These are phyloP conservation scores for Starmerella tilneyi DNA, from an alignment of 805 yeast genomes.

Conservation along the genomic window DNA sequence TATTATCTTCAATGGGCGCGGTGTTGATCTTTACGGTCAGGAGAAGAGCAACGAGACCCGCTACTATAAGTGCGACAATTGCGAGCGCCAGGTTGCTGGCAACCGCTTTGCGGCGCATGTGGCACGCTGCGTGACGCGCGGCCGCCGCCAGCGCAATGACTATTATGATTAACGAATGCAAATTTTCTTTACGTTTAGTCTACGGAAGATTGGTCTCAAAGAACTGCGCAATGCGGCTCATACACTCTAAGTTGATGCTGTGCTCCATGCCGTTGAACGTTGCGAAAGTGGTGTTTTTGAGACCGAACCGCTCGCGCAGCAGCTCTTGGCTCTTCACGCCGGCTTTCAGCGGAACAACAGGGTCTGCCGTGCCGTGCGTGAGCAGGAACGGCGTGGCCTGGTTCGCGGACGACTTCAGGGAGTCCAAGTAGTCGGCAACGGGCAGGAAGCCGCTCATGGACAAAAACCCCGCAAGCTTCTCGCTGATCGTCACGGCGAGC, in stretches of 20 bases:
- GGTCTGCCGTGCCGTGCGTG: conserved; percentile 79
- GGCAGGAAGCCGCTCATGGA: conserved; percentile 67
- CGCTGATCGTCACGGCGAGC: conserved; percentile 23
- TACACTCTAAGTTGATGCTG: conserved; percentile 55
- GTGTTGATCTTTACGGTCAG: conserved; percentile 37
- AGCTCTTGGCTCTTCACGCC: conserved; percentile 28
- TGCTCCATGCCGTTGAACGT: conserved; percentile 59
- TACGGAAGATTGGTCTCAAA: conserved; percentile 29
- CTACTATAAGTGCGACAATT: conserved; percentile 70
- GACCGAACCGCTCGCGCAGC: conserved; percentile 36
- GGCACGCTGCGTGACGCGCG: conserved; percentile 75
- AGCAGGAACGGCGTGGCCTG: conserved; percentile 66
- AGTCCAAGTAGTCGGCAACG: conserved; percentile 19
- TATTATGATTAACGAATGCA: conserved; percentile 2
- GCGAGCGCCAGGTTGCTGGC: conserved; percentile 81
- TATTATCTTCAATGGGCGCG: conserved; percentile 23
- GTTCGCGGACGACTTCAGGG: conserved; percentile 34
- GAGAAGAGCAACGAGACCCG: conserved; percentile 40
- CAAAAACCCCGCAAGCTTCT: conserved; percentile 66
- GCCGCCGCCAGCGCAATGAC: conserved; percentile 19
- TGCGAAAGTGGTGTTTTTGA: conserved; percentile 37
- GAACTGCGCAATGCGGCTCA: conserved; percentile 44
- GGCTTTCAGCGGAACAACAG: conserved; percentile 41
- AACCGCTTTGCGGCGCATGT: conserved; percentile 88
- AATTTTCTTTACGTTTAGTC: neutral